phyloP scores from a whole-genome alignment of 2,329 filamentous ascomycete genomes.

The Fusarium euwallaceae region DNA sequence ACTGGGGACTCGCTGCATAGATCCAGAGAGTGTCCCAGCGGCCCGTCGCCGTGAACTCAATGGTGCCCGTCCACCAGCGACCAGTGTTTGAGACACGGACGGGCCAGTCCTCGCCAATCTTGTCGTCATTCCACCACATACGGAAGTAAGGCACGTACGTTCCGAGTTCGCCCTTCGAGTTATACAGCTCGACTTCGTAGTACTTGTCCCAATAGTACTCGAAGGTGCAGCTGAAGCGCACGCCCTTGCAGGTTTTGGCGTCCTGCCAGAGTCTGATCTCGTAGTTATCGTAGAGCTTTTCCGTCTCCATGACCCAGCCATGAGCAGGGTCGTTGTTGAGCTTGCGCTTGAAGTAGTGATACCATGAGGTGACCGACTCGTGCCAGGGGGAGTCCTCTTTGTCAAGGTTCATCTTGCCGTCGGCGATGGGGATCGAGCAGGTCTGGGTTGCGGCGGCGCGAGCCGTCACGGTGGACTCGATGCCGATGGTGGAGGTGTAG shows the following conservation, averaged over 20 bases:
- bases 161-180: neutral
- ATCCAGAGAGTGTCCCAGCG: slow-evolving; percentile 5
- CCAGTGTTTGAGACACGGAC: neutral
- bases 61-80: neutral
- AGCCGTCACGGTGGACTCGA: slow-evolving; percentile 10
- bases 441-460: slow-evolving; percentile 1
- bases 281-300: neutral
- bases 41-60: slow-evolving; percentile 3
- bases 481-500: neutral
- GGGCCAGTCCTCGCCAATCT: neutral
- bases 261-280: slow-evolving; percentile 1
- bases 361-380: neutral
- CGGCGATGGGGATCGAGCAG: slow-evolving; percentile 12
- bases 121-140: slow-evolving; percentile 11
- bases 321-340: neutral
- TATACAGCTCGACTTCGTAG: neutral
- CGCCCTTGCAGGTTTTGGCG: slow-evolving; percentile 3
- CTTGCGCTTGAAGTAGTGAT: neutral
- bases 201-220: slow-evolving; percentile 18
- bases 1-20: slow-evolving; percentile 5
- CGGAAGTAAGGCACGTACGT: slow-evolving; percentile 10
- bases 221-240: slow-evolving; percentile 12
- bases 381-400: neutral
- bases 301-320: neutral
- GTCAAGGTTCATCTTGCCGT: slow-evolving; percentile 1